phyloP scores from a whole-genome alignment of 371 early-diverging fungal genomes.

The Mucor indicus region DNA sequence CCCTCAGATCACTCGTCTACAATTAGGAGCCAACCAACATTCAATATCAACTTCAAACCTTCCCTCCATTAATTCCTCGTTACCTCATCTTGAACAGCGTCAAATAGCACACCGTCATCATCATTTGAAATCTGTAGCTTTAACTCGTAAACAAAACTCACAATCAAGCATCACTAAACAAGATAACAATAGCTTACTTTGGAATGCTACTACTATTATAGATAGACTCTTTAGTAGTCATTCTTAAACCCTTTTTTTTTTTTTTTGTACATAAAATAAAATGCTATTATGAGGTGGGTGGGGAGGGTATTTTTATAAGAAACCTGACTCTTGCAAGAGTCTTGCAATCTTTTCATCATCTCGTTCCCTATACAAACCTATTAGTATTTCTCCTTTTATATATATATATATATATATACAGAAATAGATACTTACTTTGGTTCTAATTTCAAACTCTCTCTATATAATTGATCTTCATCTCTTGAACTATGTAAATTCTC shows the following conservation, averaged over 20 bases:
- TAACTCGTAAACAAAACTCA: constrained; percentile 2
- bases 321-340: constrained; percentile 83
- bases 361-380: constrained; percentile 56
- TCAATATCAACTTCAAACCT: neutral
- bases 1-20: neutral
- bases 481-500: constrained; percentile 47
- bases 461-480: constrained; percentile 64
- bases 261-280: neutral
- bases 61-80: neutral
- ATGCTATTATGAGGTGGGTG: neutral
- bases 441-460: constrained; percentile 78
- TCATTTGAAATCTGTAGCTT: constrained; percentile 15
- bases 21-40: neutral
- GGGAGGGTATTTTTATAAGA: constrained; percentile 53
- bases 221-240: constrained; percentile 6
- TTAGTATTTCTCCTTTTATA: neutral
- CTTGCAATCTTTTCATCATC: constrained; percentile 89
- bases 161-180: too few relatives aligned
- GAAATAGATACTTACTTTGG: constrained; percentile 57
- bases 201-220: constrained; percentile 8
- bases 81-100: constrained; percentile 20
- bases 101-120: constrained; percentile 20
- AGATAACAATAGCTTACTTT: neutral
- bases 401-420: neutral
- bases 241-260: neutral